These are phyloP conservation scores for Angomonas ambiguus DNA, from an alignment of 208 protist genomes.

Conservation along the genomic window DNA sequence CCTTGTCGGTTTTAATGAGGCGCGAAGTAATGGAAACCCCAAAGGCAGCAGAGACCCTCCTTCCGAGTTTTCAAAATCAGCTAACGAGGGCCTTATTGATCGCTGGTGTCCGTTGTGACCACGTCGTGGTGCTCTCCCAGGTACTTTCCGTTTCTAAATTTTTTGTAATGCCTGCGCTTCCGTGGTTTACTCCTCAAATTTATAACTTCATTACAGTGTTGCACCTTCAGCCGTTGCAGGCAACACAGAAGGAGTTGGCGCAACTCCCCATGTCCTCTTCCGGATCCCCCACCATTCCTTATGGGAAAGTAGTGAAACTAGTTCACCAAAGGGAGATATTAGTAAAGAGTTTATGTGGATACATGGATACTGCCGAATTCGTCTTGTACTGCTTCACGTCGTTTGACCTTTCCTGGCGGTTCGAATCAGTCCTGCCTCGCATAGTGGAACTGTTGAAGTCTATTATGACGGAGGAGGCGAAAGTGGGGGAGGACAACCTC, in stretches of 20 bases:
- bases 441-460: constrained; percentile 62
- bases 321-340: constrained; percentile 74
- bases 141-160: constrained; percentile 78
- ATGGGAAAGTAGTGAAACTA: constrained; percentile 26
- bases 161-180: constrained; percentile 39
- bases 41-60: constrained; percentile 26
- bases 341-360: constrained; percentile 82
- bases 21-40: constrained; percentile 12
- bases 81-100: constrained; percentile 74
- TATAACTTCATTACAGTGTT: constrained; percentile 79
- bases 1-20: constrained; percentile 47
- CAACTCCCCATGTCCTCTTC: background rate
- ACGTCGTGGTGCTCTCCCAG: constrained; percentile 80
- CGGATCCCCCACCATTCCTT: background rate
- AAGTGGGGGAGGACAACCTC: background rate
- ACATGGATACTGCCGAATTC: constrained; percentile 70
- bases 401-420: constrained; percentile 85
- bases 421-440: constrained; percentile 53
- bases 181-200: constrained; percentile 66
- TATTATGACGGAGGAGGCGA: constrained; percentile 10
- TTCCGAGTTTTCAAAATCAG: constrained; percentile 49
- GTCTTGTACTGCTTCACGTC: constrained; percentile 70
- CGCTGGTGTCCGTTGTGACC: constrained; percentile 47
- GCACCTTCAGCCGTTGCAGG: constrained; percentile 67
- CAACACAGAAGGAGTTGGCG: constrained; percentile 44